Conservation (phyloP, 495 filamentous ascomycete genomes). For the Neurospora sp. region DNA sequence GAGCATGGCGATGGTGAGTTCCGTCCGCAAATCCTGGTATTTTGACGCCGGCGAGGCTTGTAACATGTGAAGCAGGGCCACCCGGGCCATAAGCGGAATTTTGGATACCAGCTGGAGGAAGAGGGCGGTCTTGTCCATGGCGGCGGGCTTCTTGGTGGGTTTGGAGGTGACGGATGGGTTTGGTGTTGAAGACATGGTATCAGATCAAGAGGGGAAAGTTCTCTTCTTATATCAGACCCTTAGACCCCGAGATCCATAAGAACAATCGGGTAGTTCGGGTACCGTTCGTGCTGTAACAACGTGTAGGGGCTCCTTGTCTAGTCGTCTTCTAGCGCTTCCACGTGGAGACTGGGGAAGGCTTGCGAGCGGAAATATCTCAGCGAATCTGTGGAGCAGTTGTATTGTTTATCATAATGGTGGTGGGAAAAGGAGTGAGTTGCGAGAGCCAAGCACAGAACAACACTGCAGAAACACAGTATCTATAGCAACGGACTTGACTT, state of each 20-base stretch:
- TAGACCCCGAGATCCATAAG: background rate
- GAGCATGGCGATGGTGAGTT: constrained; percentile 59
- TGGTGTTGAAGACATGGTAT: background rate
- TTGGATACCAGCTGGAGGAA: constrained; percentile 43
- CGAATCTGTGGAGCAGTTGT: background rate
- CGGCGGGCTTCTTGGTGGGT: background rate
- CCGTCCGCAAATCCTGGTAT: constrained; percentile 73
- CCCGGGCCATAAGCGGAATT: constrained; percentile 58
- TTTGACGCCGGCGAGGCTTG: constrained; percentile 53
- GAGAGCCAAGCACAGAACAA: background rate
- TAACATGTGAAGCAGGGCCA: constrained; percentile 57
- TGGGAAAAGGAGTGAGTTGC: background rate
- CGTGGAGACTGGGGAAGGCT: background rate
- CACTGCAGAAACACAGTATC: background rate
- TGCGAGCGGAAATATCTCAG: background rate
- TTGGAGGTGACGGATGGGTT: background rate
- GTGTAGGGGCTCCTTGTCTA: background rate
- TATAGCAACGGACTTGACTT: background rate
- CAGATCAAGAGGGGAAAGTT: too few species aligned
- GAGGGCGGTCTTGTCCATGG: constrained; percentile 22
- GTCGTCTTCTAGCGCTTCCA: background rate
- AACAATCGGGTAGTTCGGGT: background rate
- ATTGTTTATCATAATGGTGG: background rate
- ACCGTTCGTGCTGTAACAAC: background rate
- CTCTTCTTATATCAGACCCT: background rate